Evolutionary conservation across 1,284 basidiomycete species (phyloP).

Genomic region (Bondarzewia mesenterica): DNA sequence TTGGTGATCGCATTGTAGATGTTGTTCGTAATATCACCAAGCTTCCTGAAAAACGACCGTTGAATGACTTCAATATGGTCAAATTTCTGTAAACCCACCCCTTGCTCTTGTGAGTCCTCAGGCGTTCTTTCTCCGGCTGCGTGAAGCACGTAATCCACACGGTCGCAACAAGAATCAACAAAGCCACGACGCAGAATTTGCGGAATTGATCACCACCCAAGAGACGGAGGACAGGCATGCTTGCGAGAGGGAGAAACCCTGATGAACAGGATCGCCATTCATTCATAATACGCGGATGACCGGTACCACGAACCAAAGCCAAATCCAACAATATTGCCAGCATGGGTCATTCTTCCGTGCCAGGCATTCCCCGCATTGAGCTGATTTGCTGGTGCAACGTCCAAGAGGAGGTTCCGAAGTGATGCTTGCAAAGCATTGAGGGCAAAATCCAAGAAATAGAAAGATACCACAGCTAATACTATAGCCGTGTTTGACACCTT

Average conservation of each 20-base stretch:
- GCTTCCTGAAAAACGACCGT: slow-evolving; percentile 27
- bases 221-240: slow-evolving; percentile 65
- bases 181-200: slow-evolving; percentile 86
- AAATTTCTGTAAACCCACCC: slow-evolving; percentile 26
- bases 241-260: slow-evolving; percentile 82
- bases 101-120: slow-evolving; percentile 32
- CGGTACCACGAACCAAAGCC: slow-evolving; percentile 58
- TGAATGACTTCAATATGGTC: background rate
- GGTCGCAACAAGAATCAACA: slow-evolving; percentile 71
- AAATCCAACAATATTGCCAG: slow-evolving; percentile 91
- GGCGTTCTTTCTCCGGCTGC: slow-evolving; percentile 69
- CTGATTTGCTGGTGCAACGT: slow-evolving; percentile 82
- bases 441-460: slow-evolving; percentile 92
- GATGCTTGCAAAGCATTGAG: slow-evolving; percentile 94
- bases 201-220: slow-evolving; percentile 95
- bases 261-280: slow-evolving; percentile 9
- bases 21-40: slow-evolving; percentile 63
- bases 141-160: slow-evolving; percentile 84
- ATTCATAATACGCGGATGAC: background rate
- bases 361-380: slow-evolving; percentile 94
- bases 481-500: slow-evolving; percentile 72
- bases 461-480: slow-evolving; percentile 80
- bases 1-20: slow-evolving; percentile 68
- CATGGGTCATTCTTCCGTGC: slow-evolving; percentile 92
- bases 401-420: slow-evolving; percentile 84